Conservation (phyloP, 1,284 basidiomycete species). For the Hemileia vastatrix region DNA sequence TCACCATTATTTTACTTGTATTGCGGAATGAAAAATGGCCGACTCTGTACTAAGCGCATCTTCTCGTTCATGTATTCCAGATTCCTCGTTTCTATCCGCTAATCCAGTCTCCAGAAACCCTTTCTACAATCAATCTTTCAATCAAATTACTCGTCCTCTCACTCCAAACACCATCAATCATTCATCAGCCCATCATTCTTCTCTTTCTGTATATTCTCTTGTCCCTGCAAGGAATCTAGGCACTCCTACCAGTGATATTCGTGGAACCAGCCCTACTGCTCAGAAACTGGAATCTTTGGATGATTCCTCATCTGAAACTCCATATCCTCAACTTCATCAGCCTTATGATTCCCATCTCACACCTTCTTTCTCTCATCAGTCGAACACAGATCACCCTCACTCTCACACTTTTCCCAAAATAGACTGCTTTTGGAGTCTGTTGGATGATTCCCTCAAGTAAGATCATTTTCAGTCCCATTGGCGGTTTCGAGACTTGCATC, state of each 20-base stretch:
- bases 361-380: not conserved
- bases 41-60: too few species aligned
- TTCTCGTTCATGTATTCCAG: not conserved
- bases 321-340: not conserved
- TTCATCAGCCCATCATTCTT: not conserved
- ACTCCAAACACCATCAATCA: not conserved
- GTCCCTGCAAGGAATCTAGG: constrained; percentile 3
- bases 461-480: too few species aligned
- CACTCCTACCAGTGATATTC: constrained; percentile 16
- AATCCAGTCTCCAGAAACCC: not conserved
- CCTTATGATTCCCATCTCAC: not conserved
- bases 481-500: too few species aligned
- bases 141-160: not conserved
- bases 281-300: too few species aligned
- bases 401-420: too few species aligned
- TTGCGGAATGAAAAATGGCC: too few species aligned
- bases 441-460: constrained; percentile 6
- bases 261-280: constrained; percentile 10
- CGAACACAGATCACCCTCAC: not conserved
- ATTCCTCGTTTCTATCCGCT: not conserved
- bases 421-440: not conserved
- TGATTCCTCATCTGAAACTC: not conserved
- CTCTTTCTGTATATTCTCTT: not conserved
- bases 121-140: not conserved
- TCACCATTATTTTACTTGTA: too few species aligned